phyloP scores from a whole-genome alignment of 371 early-diverging fungal genomes.

The Nematocida displodere region DNA sequence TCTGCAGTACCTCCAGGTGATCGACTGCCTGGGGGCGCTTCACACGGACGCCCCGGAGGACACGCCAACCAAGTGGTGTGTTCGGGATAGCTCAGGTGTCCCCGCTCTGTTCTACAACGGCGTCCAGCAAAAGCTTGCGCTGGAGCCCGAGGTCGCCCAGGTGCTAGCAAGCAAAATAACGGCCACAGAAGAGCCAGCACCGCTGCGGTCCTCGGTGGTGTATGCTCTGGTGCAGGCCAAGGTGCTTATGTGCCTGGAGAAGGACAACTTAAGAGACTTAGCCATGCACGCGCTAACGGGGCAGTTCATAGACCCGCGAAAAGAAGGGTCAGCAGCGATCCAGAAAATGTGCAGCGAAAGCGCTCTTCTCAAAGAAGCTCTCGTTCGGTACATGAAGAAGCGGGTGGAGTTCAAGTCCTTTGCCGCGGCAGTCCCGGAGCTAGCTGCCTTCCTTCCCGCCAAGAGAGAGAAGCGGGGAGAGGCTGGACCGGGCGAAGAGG shows the following conservation, averaged over 20 bases:
- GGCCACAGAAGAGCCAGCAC: no score
- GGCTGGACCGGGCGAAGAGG: not conserved
- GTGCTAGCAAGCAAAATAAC: no score
- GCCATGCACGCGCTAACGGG: not conserved
- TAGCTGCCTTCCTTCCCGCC: not conserved
- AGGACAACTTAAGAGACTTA: not conserved
- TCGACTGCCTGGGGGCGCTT: not conserved
- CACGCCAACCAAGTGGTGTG: not conserved
- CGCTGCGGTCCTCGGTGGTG: no score
- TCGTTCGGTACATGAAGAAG: not conserved
- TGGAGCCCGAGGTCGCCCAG: not conserved
- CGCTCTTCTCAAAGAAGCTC: not conserved
- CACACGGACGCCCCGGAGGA: not conserved
- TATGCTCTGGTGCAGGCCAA: not conserved
- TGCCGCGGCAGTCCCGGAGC: not conserved
- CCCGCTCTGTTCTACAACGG: not conserved
- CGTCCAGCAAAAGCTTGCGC: not conserved
- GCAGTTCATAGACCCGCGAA: not conserved
- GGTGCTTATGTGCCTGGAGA: not conserved
- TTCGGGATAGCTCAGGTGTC: not conserved
- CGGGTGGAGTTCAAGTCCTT: not conserved
- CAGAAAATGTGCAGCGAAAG: not conserved
- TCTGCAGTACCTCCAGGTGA: constrained; percentile 41
- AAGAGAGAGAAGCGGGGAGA: not conserved
- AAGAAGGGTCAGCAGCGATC: not conserved